phyloP scores from a whole-genome alignment of 805 yeast genomes.

The Metschnikowia vanudenii region DNA sequence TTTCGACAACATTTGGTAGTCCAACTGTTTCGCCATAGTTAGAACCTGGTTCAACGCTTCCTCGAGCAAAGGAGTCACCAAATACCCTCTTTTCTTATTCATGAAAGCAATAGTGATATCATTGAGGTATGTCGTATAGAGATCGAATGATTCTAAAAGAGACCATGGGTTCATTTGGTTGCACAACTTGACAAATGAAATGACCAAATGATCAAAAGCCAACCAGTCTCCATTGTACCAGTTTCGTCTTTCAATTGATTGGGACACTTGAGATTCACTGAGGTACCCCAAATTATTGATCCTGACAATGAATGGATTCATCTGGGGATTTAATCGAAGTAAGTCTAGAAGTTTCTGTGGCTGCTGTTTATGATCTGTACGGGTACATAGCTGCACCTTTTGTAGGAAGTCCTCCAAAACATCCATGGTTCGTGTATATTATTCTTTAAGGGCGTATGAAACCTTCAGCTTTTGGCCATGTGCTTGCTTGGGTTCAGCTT shows the following conservation, averaged over 20 bases:
- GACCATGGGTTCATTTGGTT: conserved; percentile 56
- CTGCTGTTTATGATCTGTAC: conserved; percentile 22
- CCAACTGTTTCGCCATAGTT: conserved; percentile 45
- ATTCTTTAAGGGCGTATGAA: too few relatives aligned
- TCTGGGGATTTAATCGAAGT: conserved; percentile 26
- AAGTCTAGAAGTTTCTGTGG: conserved; percentile 21
- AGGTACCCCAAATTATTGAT: conserved; percentile 24
- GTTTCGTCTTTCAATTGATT: conserved; percentile 22
- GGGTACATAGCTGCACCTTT: conserved; percentile 32
- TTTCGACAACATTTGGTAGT: conserved; percentile 40
- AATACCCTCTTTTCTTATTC: conserved; percentile 40
- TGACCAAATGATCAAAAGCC: conserved; percentile 45
- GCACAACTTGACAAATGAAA: conserved; percentile 47
- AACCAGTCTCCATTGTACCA: conserved; percentile 39
- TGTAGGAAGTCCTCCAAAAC: conserved; percentile 23
- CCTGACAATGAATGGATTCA: conserved; percentile 26
- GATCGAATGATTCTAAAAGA: conserved; percentile 51
- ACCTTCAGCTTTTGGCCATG: too few relatives aligned
- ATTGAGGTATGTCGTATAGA: conserved; percentile 47
- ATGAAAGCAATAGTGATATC: conserved; percentile 49
- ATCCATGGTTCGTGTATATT: conserved; percentile 17
- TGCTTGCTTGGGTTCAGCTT: too few relatives aligned
- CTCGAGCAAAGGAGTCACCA: conserved; percentile 36
- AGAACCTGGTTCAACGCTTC: conserved; percentile 38
- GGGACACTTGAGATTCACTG: conserved; percentile 18